These are phyloP conservation scores for Entomortierella chlamydospora DNA, from an alignment of 192 early-diverging fungal species.

Conservation along the genomic window DNA sequence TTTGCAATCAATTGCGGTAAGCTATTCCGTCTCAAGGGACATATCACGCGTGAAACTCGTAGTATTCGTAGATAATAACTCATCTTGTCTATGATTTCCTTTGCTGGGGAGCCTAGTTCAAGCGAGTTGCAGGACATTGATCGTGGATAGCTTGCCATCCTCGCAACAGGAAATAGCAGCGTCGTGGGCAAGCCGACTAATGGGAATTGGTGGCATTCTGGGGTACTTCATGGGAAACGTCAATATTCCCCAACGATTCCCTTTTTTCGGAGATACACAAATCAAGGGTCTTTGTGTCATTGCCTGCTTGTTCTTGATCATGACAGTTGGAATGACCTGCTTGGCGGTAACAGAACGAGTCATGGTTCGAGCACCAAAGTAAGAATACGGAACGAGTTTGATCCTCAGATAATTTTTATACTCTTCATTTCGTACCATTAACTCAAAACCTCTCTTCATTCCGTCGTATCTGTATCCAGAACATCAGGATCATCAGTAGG, in stretches of 20 bases:
- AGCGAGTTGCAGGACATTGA: constrained; percentile 85
- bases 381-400: neutral
- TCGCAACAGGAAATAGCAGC: constrained; percentile 88
- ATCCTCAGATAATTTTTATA: too few species aligned
- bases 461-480: too few species aligned
- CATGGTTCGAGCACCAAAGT: constrained; percentile 47
- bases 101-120: too few species aligned
- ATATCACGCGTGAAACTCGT: too few species aligned
- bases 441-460: too few species aligned
- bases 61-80: too few species aligned
- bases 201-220: constrained; percentile 85
- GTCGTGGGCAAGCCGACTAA: constrained; percentile 89
- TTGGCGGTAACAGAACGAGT: constrained; percentile 65
- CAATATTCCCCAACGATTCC: constrained; percentile 76
- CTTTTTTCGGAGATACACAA: constrained; percentile 81
- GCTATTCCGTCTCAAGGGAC: neutral
- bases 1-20: constrained; percentile 90
- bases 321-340: constrained; percentile 78
- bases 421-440: too few species aligned
- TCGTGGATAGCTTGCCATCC: constrained; percentile 85
- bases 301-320: constrained; percentile 72
- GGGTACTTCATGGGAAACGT: constrained; percentile 94
- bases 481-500: constrained; percentile 23
- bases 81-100: too few species aligned
- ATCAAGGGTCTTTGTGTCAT: constrained; percentile 85